Percentiles rank a stretch among this genome's conserved stretches.
These are phyloP conservation scores for Casaregolazyma lundiana DNA, from an alignment of 1,139 yeast species.

Conservation along the genomic window DNA sequence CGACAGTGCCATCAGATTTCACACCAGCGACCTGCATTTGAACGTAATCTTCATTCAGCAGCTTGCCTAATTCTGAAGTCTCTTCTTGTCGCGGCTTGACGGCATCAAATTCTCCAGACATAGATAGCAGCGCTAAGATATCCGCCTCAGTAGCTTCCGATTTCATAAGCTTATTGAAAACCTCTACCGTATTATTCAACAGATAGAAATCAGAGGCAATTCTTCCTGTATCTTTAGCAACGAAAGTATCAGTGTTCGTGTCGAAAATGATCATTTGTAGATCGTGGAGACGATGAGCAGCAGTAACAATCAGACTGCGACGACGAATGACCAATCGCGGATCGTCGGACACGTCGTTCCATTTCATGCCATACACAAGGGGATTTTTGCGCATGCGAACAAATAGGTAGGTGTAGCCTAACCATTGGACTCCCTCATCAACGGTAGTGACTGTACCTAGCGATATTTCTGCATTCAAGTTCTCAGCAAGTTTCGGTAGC, in stretches of 20 bases:
- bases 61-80: conserved; percentile 57
- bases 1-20: conserved; percentile 48
- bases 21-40: conserved; percentile 70
- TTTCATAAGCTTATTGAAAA: conserved; percentile 78
- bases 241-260: conserved; percentile 69
- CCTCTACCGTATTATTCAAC: conserved; percentile 78
- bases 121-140: conserved; percentile 79
- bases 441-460: conserved; percentile 92
- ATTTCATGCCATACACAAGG: conserved; percentile 85
- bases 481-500: conserved; percentile 75
- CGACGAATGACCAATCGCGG: conserved; percentile 73
- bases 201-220: conserved; percentile 92
- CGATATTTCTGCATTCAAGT: conserved; percentile 92
- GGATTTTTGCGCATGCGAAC: conserved; percentile 96
- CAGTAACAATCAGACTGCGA: conserved; percentile 65
- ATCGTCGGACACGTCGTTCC: conserved; percentile 80
- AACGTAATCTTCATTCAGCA: conserved; percentile 44
- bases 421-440: conserved; percentile 94
- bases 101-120: conserved; percentile 92
- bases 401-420: conserved; percentile 91
- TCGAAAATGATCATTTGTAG: conserved; percentile 93
- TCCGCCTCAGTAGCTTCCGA: conserved; percentile 92
- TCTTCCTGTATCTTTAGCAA: conserved; percentile 86
- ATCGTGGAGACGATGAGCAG: conserved; percentile 76
- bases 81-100: conserved; percentile 89